A percentile compares a stretch with the other conserved stretches of the same genome.
Conservation (phyloP, 345 rosid species). For the Citrus australasica region DNA sequence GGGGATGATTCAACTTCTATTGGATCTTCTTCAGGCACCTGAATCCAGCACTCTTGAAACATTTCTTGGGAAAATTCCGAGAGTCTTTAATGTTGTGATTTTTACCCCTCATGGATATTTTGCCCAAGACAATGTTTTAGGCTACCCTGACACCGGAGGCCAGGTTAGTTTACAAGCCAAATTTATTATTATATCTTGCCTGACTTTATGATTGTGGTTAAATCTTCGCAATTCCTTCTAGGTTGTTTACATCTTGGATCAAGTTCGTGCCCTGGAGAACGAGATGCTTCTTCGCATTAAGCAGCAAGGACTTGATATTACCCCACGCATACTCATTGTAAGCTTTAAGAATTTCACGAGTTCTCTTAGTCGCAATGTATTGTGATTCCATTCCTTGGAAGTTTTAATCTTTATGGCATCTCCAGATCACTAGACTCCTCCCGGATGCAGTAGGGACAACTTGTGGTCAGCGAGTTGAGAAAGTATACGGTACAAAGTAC, state of each 20-base stretch:
- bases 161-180: constrained; percentile 42
- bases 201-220: background rate
- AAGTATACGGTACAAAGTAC: constrained; percentile 65
- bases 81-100: constrained; percentile 91
- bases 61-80: constrained; percentile 77
- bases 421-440: constrained; percentile 76
- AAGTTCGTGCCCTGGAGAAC: constrained; percentile 87
- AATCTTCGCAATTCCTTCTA: constrained; percentile 6
- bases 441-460: constrained; percentile 94
- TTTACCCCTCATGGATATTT: constrained; percentile 94
- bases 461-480: constrained; percentile 86
- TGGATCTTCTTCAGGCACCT: constrained; percentile 96
- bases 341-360: constrained; percentile 10
- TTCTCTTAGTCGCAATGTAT: too few relatives aligned
- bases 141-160: constrained; percentile 97
- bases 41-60: constrained; percentile 86
- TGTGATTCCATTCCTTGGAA: too few relatives aligned
- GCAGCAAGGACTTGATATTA: constrained; percentile 83
- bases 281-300: constrained; percentile 90
- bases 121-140: constrained; percentile 91
- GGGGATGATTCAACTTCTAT: constrained; percentile 79
- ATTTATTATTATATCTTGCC: too few relatives aligned
- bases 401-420: background rate
- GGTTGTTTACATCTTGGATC: constrained; percentile 96
- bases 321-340: constrained; percentile 83